Evolutionary conservation across 176 grass and related monocot genomes (phyloP).

Genomic region (Bonia amplexicaulis): DNA sequence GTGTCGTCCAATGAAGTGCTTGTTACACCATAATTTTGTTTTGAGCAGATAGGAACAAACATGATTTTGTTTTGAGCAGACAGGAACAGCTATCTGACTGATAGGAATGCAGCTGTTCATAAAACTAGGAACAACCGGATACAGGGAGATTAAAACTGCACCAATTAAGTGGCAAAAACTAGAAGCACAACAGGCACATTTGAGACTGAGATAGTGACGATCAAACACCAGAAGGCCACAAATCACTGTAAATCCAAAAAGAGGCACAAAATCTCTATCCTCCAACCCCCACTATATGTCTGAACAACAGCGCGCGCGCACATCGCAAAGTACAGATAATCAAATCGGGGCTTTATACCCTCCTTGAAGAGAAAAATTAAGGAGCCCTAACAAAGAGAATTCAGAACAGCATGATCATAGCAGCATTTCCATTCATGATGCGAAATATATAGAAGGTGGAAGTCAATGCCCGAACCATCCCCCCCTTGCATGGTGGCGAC

Average conservation of each 20-base stretch:
- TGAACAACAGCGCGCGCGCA: slow-evolving; percentile 6
- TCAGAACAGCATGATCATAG: background rate
- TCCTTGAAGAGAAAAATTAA: background rate
- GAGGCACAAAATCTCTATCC: slow-evolving; percentile 4
- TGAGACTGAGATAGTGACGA: background rate
- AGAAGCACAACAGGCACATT: background rate
- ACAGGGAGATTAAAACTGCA: background rate
- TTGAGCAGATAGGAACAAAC: no score
- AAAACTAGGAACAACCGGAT: background rate
- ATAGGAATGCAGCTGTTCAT: background rate
- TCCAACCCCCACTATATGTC: slow-evolving; percentile 20
- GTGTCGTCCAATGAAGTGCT: no score
- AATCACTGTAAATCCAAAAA: slow-evolving; percentile 18
- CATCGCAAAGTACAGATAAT: slow-evolving; percentile 21
- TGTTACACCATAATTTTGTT: no score
- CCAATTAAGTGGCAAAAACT: background rate
- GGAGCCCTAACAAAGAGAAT: slow-evolving; percentile 10
- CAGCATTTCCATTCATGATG: slow-evolving; percentile 6
- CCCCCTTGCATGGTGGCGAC: slow-evolving; percentile 84
- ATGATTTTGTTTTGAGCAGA: background rate
- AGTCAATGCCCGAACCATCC: slow-evolving; percentile 99
- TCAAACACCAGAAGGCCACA: slow-evolving; percentile 18
- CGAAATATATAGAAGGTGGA: slow-evolving; percentile 17
- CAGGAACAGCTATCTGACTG: background rate
- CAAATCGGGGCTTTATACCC: background rate